Evolutionary conservation across 208 protist genomes (phyloP), one percentile per base, ranked within the genome.

Genomic region (Leishmania gerbilli): DNA sequence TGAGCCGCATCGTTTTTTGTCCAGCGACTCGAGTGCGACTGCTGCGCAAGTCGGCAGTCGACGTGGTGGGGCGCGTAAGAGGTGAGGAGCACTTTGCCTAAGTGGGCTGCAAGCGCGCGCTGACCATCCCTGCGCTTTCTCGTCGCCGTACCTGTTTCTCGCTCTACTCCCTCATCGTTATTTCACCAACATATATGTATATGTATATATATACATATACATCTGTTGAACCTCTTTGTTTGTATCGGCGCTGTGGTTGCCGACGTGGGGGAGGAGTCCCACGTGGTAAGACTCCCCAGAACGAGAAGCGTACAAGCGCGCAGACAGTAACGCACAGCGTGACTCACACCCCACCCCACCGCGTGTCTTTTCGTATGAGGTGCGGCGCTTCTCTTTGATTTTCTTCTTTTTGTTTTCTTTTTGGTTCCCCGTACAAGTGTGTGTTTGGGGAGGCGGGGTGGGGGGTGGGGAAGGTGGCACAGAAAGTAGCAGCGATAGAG

Each of bases 341-440:
- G 34, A 51, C 74, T 8, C 21, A 40, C 55, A 77, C 0, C 9
- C 45, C 7, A 53, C 7, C 4, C 8, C 40, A n/a, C 67, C 40
- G 67, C 47, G 27, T 24, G n/a, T 31, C 21, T 64, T 34, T 17
- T 34, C 58, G 2, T 31, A 31, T 34, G 58, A 34, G 58, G 58
- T 64, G 27, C 4, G n/a, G 27, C 1, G 11, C 19, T 56, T 49
- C 6, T 67, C 58, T 19, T 85, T 42, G 60, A 69, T 77, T 71
- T 81, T 81, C 11, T 60, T 8, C 71, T 72, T 34, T 9, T 58
- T 79, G 4, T 68, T 77, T 62, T 7, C 68, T 11, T 71, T 17
- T 17, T 71, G 31, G 13, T 13, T 49, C 6, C 31, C 31, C 62
- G 62, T 37, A n/a, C 27, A 24, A 15, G 62, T 67, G 9, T 49